phyloP scores from a whole-genome alignment of 345 rosid genomes.

The Reutealis trisperma region DNA sequence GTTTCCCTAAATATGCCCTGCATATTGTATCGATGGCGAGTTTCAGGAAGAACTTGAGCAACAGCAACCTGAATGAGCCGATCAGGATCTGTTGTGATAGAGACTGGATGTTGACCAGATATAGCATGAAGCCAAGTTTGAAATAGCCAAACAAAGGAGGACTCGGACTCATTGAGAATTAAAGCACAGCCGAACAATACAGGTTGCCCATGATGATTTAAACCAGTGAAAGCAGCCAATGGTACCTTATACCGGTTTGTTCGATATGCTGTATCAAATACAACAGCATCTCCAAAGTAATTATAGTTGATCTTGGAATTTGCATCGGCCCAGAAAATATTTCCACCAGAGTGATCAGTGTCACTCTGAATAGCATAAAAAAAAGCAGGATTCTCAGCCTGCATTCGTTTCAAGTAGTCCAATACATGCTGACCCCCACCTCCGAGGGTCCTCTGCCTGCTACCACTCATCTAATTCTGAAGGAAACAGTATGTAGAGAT shows the following conservation, averaged over 20 bases:
- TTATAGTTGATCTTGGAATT: conserved; percentile 52
- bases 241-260: conserved; percentile 49
- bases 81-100: conserved; percentile 73
- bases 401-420: conserved; percentile 58
- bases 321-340: conserved; percentile 74
- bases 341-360: conserved; percentile 41
- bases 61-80: conserved; percentile 56
- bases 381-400: conserved; percentile 62
- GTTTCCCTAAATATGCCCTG: conserved; percentile 58
- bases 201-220: conserved; percentile 79
- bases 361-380: conserved; percentile 57
- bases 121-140: conserved; percentile 77
- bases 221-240: conserved; percentile 67
- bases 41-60: conserved; percentile 52
- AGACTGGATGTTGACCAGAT: conserved; percentile 60
- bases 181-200: conserved; percentile 73
- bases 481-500: background rate
- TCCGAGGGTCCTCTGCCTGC: conserved; percentile 47
- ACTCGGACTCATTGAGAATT: conserved; percentile 57
- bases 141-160: conserved; percentile 67
- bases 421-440: conserved; percentile 47
- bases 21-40: conserved; percentile 59
- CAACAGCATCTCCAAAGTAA: conserved; percentile 61
- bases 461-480: conserved; percentile 48
- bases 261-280: conserved; percentile 54